Evolutionary conservation across 164 flowering plant genomes (phyloP), one percentile per base, ranked within the genome.

Genomic region (Sextonia rubra): DNA sequence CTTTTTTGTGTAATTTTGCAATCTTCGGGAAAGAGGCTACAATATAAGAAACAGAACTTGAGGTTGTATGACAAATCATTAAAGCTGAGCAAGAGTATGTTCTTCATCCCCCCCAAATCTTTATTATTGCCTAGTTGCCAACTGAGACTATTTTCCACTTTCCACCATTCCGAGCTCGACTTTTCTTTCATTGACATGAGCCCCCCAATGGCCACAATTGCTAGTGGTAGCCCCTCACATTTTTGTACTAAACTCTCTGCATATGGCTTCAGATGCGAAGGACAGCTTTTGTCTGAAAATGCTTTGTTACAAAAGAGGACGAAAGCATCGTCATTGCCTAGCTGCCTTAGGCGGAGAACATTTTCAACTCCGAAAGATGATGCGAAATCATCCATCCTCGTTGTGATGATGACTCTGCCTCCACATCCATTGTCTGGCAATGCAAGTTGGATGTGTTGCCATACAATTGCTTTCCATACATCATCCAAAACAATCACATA

Each of bases 401-500:
- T 82, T 12, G 87, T 84, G 23, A 84, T 29, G 11, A 84, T 47
- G 25, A 82, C 60, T 27, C 82, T 70, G 47, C 87, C 79, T 26
- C 82, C 80, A 62, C 66, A 15, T 60, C 47, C 27, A 24, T 70
- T 78, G 2, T 26, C 27, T 25, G 64, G 64, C 14, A 61, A 61
- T 12, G 64, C 64, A 61, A 24, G 23, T 9, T 12, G 9, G 2
- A 61, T 12, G 14, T 61, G 4, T 0, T 25, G 2, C 64, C 64
- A 61, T 61, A 15, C 64, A 9, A 22, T 26, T 22, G 14, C 25
- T 12, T 26, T 9, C 84, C 86, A 84, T 60, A 84, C 79, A 81
- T 84, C 86, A 76, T 87, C 90, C 18, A 87, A 67, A 3, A 85
- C 82, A 18, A 88, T 9, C 0, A 87, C 22, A 26, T 85, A 87